Conservation (phyloP, 345 rosid genomes). For the Garcia nutans region DNA sequence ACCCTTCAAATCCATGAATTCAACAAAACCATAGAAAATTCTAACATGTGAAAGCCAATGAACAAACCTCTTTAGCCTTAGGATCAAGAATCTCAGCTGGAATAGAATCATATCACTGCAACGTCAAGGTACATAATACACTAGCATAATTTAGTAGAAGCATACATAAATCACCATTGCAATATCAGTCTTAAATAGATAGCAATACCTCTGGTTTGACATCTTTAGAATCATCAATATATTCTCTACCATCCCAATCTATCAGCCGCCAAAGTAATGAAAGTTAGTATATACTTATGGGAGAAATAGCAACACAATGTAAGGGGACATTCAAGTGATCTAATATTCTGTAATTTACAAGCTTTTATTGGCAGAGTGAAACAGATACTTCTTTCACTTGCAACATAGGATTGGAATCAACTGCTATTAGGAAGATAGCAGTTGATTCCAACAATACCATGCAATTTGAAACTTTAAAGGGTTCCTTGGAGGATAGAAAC, state of each 20-base stretch:
- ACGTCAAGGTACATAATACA: constrained; percentile 9
- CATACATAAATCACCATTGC: neutral
- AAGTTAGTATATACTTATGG: neutral
- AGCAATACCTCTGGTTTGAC: constrained; percentile 69
- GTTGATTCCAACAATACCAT: neutral
- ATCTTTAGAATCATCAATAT: constrained; percentile 73
- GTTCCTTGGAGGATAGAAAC: neutral
- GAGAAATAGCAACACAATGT: neutral
- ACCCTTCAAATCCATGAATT: too few species aligned
- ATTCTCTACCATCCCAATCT: constrained; percentile 93
- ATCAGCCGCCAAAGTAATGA: constrained; percentile 53
- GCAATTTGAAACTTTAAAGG: neutral
- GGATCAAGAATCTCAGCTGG: constrained; percentile 61
- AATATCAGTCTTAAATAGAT: neutral
- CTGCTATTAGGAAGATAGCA: neutral
- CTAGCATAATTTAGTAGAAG: constrained; percentile 12
- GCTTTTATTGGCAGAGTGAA: neutral
- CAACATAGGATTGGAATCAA: too few species aligned
- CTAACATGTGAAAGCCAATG: neutral
- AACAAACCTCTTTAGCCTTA: constrained; percentile 61
- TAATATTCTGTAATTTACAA: neutral
- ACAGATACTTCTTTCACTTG: neutral
- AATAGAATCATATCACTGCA: constrained; percentile 63
- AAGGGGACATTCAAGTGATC: neutral
- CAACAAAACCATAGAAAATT: neutral